Evolutionary conservation across 2,329 filamentous ascomycete genomes (phyloP).

Genomic region (Lasiodiplodia theobromae): DNA sequence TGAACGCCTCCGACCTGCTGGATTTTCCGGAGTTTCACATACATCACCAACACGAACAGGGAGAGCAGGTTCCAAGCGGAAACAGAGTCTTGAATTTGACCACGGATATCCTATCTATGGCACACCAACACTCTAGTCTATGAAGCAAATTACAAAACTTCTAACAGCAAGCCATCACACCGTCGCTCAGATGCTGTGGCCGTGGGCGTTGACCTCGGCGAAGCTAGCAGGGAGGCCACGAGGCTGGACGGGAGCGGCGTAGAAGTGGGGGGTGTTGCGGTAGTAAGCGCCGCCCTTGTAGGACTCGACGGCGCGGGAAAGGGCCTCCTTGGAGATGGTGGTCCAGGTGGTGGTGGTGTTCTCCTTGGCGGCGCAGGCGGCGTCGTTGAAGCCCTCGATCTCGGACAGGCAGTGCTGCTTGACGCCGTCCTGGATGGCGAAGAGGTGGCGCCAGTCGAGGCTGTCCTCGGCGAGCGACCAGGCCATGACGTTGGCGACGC

Average conservation of each 20-base stretch:
- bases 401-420: constrained; percentile 13
- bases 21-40: constrained; percentile 11
- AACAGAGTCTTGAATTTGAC: not conserved
- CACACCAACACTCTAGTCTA: not conserved
- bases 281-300: not conserved
- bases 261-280: constrained; percentile 6
- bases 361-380: too few relatives aligned
- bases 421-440: constrained; percentile 20
- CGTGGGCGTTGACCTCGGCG: constrained; percentile 6
- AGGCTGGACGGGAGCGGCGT: constrained; percentile 9
- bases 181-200: constrained; percentile 12
- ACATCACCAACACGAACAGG: not conserved
- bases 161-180: too few relatives aligned
- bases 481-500: constrained; percentile 74
- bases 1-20: not conserved
- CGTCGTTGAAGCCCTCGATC: constrained; percentile 12
- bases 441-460: constrained; percentile 38
- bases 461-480: constrained; percentile 76
- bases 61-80: not conserved
- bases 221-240: not conserved
- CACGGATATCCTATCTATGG: not conserved
- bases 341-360: not conserved
- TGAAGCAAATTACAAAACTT: not conserved
- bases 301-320: not conserved
- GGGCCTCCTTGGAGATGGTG: too few relatives aligned